These are phyloP conservation scores for Corymbia citriodora DNA, from an alignment of 441 rosid genomes.

Conservation along the genomic window DNA sequence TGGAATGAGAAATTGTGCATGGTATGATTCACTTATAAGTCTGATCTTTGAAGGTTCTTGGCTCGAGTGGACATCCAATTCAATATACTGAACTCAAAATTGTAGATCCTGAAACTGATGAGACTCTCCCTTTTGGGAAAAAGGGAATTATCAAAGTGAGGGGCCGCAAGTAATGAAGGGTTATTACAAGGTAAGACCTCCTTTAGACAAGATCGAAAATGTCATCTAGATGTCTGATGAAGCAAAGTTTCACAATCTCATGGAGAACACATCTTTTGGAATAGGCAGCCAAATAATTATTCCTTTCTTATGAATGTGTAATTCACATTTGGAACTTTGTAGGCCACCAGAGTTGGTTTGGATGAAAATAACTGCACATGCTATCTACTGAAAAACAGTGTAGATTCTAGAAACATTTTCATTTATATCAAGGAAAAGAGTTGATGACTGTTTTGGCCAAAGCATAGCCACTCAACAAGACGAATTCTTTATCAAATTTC, in stretches of 20 bases:
- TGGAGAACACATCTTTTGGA: neutral
- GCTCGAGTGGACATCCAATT: conserved; percentile 84
- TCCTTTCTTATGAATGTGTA: neutral
- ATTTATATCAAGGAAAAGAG: neutral
- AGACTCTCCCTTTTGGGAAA: conserved; percentile 62
- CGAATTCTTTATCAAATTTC: neutral
- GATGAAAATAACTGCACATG: neutral
- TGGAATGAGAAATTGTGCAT: neutral
- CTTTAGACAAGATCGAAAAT: neutral
- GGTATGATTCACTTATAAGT: neutral
- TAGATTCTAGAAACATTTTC: neutral
- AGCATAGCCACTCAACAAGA: neutral
- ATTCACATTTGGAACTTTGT: neutral
- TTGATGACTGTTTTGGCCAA: neutral
- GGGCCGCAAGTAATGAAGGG: conserved; percentile 95
- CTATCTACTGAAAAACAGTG: neutral
- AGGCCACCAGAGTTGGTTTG: neutral
- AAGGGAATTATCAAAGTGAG: conserved; percentile 80
- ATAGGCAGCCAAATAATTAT: neutral
- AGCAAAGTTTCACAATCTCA: neutral
- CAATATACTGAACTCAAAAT: conserved; percentile 68
- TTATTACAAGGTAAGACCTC: conserved; percentile 68
- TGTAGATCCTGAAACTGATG: conserved; percentile 59
- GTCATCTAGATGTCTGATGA: neutral
- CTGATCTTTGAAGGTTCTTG: conserved; percentile 66